Evolutionary conservation across 352 stramenopile species (phyloP).

Genomic region (Halophytophthora polymorphica): DNA sequence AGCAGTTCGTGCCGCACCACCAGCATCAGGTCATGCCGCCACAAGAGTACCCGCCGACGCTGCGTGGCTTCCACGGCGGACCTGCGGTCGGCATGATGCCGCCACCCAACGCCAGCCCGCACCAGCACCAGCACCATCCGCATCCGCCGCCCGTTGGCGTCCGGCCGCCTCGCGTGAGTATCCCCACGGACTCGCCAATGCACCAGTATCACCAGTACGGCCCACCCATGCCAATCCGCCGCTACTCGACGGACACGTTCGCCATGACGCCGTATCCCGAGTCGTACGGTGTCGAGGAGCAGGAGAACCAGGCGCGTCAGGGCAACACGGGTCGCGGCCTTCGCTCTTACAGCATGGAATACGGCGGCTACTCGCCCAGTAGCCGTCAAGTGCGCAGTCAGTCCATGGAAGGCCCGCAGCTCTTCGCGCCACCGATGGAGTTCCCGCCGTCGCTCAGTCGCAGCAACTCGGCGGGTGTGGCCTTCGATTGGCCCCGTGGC

Average conservation of each 20-base stretch:
- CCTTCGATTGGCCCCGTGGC: constrained; percentile 62
- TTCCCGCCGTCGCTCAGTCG: constrained; percentile 54
- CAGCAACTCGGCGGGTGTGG: constrained; percentile 55
- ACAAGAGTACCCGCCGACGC: constrained; percentile 55
- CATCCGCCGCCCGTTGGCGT: constrained; percentile 32
- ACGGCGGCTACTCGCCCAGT: constrained; percentile 42
- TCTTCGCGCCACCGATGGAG: constrained; percentile 53
- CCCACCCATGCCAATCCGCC: constrained; percentile 55
- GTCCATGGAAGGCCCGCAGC: constrained; percentile 67
- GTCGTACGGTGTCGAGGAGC: constrained; percentile 42
- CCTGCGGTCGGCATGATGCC: constrained; percentile 35
- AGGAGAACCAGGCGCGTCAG: constrained; percentile 47
- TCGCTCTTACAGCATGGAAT: constrained; percentile 80
- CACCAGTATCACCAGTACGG: constrained; percentile 64
- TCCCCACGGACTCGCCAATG: constrained; percentile 64
- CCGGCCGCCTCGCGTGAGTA: constrained; percentile 65
- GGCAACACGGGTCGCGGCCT: constrained; percentile 46
- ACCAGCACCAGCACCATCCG: constrained; percentile 15
- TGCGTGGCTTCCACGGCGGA: constrained; percentile 51
- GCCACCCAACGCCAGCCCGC: constrained; percentile 17
- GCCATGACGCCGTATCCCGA: constrained; percentile 59
- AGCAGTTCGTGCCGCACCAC: constrained; percentile 42
- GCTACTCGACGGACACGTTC: constrained; percentile 74
- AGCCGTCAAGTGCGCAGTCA: constrained; percentile 61
- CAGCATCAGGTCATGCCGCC: constrained; percentile 29